These are phyloP conservation scores for Oryza rufipogon DNA, from an alignment of 176 grass and related monocot genomes.

Conservation along the genomic window DNA sequence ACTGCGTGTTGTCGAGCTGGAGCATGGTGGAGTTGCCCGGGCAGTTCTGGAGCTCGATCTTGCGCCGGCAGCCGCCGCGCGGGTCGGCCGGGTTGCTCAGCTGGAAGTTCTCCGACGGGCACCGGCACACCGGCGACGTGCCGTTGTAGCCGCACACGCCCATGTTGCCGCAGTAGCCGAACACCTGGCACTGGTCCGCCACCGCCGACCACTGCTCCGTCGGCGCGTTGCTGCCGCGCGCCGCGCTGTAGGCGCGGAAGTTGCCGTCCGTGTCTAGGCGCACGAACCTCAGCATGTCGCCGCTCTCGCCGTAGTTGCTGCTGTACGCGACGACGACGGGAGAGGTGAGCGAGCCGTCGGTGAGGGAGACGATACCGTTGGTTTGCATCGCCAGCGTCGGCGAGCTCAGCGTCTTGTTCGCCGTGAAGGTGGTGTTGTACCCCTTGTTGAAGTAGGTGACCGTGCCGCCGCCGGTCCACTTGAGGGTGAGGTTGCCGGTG, in stretches of 20 bases:
- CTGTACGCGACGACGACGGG: constrained; percentile 83
- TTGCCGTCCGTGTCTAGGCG: constrained; percentile 82
- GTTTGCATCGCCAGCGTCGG: constrained; percentile 70
- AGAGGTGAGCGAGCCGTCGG: constrained; percentile 48
- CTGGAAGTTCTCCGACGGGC: constrained; percentile 79
- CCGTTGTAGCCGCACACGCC: constrained; percentile 90
- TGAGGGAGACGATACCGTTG: constrained; percentile 81
- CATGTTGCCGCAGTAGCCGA: constrained; percentile 92
- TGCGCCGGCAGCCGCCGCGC: constrained; percentile 52
- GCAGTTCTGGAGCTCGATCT: constrained; percentile 54
- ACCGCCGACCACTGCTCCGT: constrained; percentile 79
- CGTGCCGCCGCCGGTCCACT: constrained; percentile 33
- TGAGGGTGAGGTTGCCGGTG: constrained; percentile 79
- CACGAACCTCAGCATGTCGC: constrained; percentile 72
- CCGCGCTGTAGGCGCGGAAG: constrained; percentile 77
- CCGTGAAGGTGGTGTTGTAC: constrained; percentile 70
- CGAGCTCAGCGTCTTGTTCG: constrained; percentile 55
- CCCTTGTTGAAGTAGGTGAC: constrained; percentile 88
- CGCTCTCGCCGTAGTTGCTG: constrained; percentile 89
- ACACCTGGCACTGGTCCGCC: constrained; percentile 92
- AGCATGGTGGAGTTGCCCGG: constrained; percentile 94
- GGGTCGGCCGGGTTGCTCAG: constrained; percentile 31
- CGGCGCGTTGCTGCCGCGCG: constrained; percentile 41
- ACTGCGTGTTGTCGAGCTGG: constrained; percentile 67
- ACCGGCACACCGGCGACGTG: constrained; percentile 68